Base-by-base conservation (phyloP, 768 basidiomycete genomes). In the Cystobasidium tubakii region DNA sequence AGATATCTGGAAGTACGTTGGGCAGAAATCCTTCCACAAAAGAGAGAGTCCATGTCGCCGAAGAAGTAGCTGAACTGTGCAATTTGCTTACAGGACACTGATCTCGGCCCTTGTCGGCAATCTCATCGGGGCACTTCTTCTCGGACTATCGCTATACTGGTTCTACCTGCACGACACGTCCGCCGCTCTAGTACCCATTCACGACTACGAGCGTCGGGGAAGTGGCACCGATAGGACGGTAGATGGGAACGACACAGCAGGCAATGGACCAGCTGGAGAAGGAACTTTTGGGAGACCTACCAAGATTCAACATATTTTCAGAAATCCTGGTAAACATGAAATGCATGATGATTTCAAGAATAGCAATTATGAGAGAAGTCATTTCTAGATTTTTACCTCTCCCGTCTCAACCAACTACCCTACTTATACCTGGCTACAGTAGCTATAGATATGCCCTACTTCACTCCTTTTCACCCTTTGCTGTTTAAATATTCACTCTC, bases 131-230 rank as follows among this genome's bases (percentile, higher is more conserved):
- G 54, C 54, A 6, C 54, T 57, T 33, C 54, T 57, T 33, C 54
- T 57, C 54, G 54, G 54, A 57, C 54, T 57, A 57, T 57, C 54
- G 25, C 31, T 57, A 25, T 57, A 57, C 54, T 57, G 54, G 54
- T 25, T 57, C 25, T 57, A 57, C 54, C 31, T 57, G 54, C 54
- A 57, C 54, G 54, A 57, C 31, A 57, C 54, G 31, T 57, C 54
- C 12, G 23, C 6, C 23, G 7, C 54, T 25, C 54, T 57, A 25
- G 19, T 57, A 57, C 54, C 54, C 25, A 12, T 25, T 33, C 23
- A 33, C 54, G 25, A 57, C 54, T 19, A 57, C 54, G 31, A 57
- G 25, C 23, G 54, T 19, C 54, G 54, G 25, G 54, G 31, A 25
- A 33, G 31, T 25, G 54, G 31, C 25, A 57, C 31, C 25, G 31